Percentiles rank a stretch among this genome's conserved stretches.
Evolutionary conservation across 1,284 basidiomycete genomes (phyloP).

Genomic region (Austropuccinia psidii): DNA sequence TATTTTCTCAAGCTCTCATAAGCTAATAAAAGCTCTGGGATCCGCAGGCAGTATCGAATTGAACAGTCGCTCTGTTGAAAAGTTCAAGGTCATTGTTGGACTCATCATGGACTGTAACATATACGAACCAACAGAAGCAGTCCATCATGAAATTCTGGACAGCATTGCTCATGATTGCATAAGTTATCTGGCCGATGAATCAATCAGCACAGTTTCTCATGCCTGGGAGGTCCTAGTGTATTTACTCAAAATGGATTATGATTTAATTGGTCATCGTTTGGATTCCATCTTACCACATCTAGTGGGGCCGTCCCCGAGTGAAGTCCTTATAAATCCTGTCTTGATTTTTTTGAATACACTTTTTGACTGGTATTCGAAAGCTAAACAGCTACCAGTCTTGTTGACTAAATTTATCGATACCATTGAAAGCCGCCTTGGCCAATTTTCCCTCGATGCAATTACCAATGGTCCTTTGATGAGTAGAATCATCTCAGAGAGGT

Average conservation of each 20-base stretch:
- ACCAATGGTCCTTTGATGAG: conserved; percentile 9
- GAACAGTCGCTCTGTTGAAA: not conserved
- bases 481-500: not conserved
- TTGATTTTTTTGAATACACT: not conserved
- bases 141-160: conserved; percentile 16
- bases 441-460: not conserved
- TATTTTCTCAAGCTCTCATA: not conserved
- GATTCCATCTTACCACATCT: not conserved
- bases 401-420: conserved; percentile 1
- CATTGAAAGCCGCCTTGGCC: not conserved
- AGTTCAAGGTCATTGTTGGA: not conserved
- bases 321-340: not conserved
- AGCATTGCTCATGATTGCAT: conserved; percentile 5
- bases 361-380: conserved; percentile 29
- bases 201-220: not conserved
- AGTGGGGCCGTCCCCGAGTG: not conserved
- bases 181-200: not conserved
- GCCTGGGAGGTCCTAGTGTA: not conserved
- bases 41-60: not conserved
- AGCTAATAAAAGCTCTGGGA: conserved; percentile 12
- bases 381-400: conserved; percentile 21
- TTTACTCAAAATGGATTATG: conserved; percentile 14
- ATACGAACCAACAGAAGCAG: not conserved
- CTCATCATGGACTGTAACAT: not conserved
- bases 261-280: conserved; percentile 12